Conservation (phyloP, 192 early-diverging fungal species). For the Oehlia diaphana region DNA sequence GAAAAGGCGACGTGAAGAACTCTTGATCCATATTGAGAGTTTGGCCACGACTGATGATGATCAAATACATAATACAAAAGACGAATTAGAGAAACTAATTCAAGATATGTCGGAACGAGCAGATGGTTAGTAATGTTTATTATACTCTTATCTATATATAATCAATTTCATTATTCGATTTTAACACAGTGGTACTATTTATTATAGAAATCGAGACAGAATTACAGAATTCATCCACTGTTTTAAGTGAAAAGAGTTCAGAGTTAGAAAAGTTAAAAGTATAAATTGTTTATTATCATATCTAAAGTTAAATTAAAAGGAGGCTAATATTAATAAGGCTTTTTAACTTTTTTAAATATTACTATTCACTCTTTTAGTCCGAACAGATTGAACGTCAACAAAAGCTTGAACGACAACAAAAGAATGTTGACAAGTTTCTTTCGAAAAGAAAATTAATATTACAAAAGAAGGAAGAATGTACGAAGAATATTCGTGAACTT, state of each 20-base stretch:
- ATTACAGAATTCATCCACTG: constrained; percentile 27
- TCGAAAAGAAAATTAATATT: constrained; percentile 68
- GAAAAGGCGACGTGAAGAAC: constrained; percentile 63
- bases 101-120: constrained; percentile 37
- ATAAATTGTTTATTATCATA: background rate
- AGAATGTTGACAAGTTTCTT: constrained; percentile 74
- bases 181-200: background rate
- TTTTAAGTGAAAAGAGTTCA: constrained; percentile 32
- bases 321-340: background rate
- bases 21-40: constrained; percentile 62
- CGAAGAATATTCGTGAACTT: constrained; percentile 86
- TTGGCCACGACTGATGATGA: constrained; percentile 46
- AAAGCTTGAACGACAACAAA: constrained; percentile 53
- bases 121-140: constrained; percentile 31
- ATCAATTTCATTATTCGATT: background rate
- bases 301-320: background rate
- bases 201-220: constrained; percentile 44
- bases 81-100: constrained; percentile 36
- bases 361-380: constrained; percentile 27
- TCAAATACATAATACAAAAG: constrained; percentile 30
- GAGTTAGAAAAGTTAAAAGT: constrained; percentile 37
- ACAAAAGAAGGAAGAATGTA: constrained; percentile 86
- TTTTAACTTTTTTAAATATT: background rate
- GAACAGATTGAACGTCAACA: constrained; percentile 52
- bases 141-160: background rate